Evolutionary conservation across 352 stramenopile genomes (phyloP).

Genomic region (Aphanomyces cochlioides): DNA sequence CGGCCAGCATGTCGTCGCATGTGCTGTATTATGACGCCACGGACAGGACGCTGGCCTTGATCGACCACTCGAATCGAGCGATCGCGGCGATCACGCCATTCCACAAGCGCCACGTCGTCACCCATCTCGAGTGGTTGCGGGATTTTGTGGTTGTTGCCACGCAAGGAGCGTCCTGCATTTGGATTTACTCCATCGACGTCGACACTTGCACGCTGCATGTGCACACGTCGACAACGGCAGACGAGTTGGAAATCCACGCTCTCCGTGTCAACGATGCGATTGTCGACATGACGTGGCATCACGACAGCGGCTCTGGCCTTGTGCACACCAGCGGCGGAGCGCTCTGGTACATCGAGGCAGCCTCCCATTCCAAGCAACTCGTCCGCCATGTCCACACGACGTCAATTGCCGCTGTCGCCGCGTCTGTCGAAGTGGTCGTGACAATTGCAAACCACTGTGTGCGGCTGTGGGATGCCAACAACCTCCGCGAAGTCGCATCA

Average conservation of each 20-base stretch:
- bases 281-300: background rate
- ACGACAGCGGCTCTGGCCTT: background rate
- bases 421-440: background rate
- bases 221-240: slow-evolving; percentile 9
- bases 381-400: background rate
- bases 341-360: slow-evolving; percentile 9
- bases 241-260: slow-evolving; percentile 7
- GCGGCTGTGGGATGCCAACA: background rate
- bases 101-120: background rate
- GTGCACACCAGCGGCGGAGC: background rate
- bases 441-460: background rate
- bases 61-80: background rate
- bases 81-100: background rate
- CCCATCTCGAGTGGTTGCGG: background rate
- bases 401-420: background rate
- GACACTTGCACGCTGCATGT: background rate
- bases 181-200: background rate
- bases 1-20: background rate
- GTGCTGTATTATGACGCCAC: background rate
- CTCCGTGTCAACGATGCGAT: background rate
- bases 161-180: background rate
- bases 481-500: background rate
- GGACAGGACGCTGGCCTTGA: background rate
- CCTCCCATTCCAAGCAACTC: background rate
- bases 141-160: slow-evolving; percentile 2